Evolutionary conservation across 2,329 filamentous ascomycete genomes (phyloP), one percentile per base, ranked within the genome.

Genomic region (Colletotrichum sp.): DNA sequence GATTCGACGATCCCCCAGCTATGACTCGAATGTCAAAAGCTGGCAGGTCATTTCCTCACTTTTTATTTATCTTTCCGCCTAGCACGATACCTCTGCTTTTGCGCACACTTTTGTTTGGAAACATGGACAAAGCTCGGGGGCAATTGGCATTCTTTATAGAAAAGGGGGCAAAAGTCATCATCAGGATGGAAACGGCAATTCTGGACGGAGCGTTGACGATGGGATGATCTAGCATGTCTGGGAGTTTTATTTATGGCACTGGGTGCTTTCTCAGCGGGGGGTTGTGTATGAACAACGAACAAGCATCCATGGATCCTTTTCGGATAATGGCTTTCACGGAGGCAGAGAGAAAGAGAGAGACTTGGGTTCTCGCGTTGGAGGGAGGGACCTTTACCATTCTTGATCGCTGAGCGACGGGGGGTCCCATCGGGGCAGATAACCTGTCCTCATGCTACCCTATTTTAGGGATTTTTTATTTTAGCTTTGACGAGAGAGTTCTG

Each of bases 141-240:
- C 24, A 32, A 44, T 16, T 34, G 62, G 36, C 32, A 49, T 44
- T 36, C 60, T 16, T 36, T 66, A 62, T 75, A 75, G 71, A 75
- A 28, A 66, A 28, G 26, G 21, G 32, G 30, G 15, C 6, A 73
- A 73, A 73, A 52, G 24, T 32, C n/a, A 36, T 62, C 69, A 75
- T 65, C 39, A 49, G 39, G 70, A 65, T 30, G 69, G 44, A 59
- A 64, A 72, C 39, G 49, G 57, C 63, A 69, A 59, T 73, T 69
- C 44, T 24, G 26, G 59, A 69, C 26, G 18, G 57, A 24, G 18
- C 39, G 32, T 73, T 76, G 64, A 76, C 26, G 73, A 76, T 21
- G 70, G 57, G 67, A 76, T 59, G 73, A 76, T 28, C 44, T 69
- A 73, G 70, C 73, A 76, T 73, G 64, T 26, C 39, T 39, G 36